Base-by-base conservation (phyloP, 2,329 filamentous ascomycete genomes). In the Plenodomus tracheiphilus region DNA sequence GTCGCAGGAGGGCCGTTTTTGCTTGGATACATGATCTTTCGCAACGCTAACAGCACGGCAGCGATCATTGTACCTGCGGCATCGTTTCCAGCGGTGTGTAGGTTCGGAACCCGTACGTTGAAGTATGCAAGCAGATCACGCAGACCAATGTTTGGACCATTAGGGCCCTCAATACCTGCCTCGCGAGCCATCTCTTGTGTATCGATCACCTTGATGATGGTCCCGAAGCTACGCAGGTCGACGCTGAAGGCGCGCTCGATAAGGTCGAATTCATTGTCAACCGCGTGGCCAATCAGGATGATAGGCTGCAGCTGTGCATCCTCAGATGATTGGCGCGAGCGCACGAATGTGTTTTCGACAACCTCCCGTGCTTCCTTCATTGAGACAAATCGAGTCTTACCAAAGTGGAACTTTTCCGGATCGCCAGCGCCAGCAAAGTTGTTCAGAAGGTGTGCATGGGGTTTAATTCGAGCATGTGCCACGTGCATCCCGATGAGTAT, bases 41-140 rank as follows among this genome's bases (percentile, higher is more conserved):
- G 41, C 2, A 57, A 36, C 1, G 48, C 16, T 3, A 53, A 35
- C 6, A 61, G 41, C 4, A 60, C 20, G 2, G 60, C 60, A 11
- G 49, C 44, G 11, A 59, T 58, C 15, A 63, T 39, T 0, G 52
- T 55, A 4, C 47, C 51, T 0, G 50, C 56, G 2, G 51, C 50
- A 18, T 61, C 56, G 9, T 58, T 63, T 1, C 59, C 58, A 2
- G 58, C 56, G 15, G 47, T 57, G 35, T 58, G 50, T 2, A 59
- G 38, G 16, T 58, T 49, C 2, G 45, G 18, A 13, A 53, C 41
- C 0, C 8, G 11, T 17, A 62, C 38, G 34, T 53, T 47, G 49
- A 58, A 56, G 41, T 59, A 42, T 0, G 41, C 41, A 8, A 58
- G 25, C 1, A 64, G 48, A 9, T 57, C 32, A 2, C 28, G 17